Conservation (phyloP, 148 eudicot species). For the Pharnaceum exiguum region DNA sequence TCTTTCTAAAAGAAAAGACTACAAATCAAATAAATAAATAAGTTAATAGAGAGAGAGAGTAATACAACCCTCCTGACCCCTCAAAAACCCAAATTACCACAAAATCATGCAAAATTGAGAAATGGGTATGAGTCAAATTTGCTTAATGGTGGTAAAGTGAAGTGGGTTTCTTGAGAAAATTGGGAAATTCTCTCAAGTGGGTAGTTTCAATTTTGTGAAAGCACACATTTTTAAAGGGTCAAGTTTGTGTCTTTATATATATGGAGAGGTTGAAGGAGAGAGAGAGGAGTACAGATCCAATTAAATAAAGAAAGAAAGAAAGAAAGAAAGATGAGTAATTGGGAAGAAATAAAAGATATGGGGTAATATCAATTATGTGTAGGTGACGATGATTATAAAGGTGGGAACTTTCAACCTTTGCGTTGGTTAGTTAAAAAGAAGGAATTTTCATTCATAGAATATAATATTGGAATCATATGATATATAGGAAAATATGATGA, state of each 20-base stretch:
- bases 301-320: conserved; percentile 9
- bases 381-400: no score
- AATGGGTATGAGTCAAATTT: no score
- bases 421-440: no score
- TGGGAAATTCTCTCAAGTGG: no score
- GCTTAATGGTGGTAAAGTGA: no score
- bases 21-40: conserved; percentile 21
- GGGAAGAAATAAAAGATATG: background rate
- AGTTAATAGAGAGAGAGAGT: conserved; percentile 8
- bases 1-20: conserved; percentile 18
- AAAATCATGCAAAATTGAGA: background rate
- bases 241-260: background rate
- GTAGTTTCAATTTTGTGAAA: no score
- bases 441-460: no score
- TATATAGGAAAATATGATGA: no score
- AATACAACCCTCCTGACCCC: conserved; percentile 3
- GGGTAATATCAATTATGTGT: background rate
- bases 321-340: conserved; percentile 1
- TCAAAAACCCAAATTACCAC: conserved; percentile 4
- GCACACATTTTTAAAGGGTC: no score
- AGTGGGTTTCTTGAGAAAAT: no score
- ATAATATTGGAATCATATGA: no score
- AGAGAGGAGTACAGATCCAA: conserved; percentile 5
- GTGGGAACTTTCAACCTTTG: no score
- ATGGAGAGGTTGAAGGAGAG: conserved; percentile 8